Conservation (phyloP, 768 basidiomycete species). For the Amyloporia xantha region DNA sequence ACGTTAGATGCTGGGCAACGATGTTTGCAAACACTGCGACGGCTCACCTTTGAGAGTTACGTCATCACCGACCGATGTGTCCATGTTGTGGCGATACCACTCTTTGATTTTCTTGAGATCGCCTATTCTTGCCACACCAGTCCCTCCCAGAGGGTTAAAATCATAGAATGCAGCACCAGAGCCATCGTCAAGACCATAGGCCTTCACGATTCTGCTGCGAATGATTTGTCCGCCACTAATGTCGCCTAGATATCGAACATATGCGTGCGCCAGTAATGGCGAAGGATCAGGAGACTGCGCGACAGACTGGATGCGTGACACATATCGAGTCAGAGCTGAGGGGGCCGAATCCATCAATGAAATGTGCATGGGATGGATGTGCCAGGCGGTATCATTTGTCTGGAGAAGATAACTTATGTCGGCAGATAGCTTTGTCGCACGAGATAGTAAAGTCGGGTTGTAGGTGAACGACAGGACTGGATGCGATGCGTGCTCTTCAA, state of each 20-base stretch:
- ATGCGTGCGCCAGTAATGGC: slow-evolving; percentile 66
- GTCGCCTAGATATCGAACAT: slow-evolving; percentile 80
- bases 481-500: slow-evolving; percentile 55
- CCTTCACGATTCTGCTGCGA: slow-evolving; percentile 52
- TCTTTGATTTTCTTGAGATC: slow-evolving; percentile 72
- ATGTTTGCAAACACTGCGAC: too few relatives aligned
- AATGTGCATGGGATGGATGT: slow-evolving; percentile 46
- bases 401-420: slow-evolving; percentile 64
- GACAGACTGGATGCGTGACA: slow-evolving; percentile 45
- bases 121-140: slow-evolving; percentile 40
- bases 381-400: slow-evolving; percentile 47
- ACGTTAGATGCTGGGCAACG: too few relatives aligned
- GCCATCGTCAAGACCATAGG: slow-evolving; percentile 54
- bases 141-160: slow-evolving; percentile 50
- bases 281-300: slow-evolving; percentile 38
- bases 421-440: slow-evolving; percentile 50
- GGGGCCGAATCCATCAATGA: slow-evolving; percentile 42
- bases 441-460: slow-evolving; percentile 61
- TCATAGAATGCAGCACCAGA: slow-evolving; percentile 55
- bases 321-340: slow-evolving; percentile 43
- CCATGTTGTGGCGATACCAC: slow-evolving; percentile 50
- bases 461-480: slow-evolving; percentile 61
- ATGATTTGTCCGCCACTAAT: slow-evolving; percentile 74
- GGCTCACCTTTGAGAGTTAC: slow-evolving; percentile 26
- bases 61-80: slow-evolving; percentile 29